These are phyloP conservation scores for Fistulifera solaris DNA, from an alignment of 108 stramenopile genomes.

Conservation along the genomic window DNA sequence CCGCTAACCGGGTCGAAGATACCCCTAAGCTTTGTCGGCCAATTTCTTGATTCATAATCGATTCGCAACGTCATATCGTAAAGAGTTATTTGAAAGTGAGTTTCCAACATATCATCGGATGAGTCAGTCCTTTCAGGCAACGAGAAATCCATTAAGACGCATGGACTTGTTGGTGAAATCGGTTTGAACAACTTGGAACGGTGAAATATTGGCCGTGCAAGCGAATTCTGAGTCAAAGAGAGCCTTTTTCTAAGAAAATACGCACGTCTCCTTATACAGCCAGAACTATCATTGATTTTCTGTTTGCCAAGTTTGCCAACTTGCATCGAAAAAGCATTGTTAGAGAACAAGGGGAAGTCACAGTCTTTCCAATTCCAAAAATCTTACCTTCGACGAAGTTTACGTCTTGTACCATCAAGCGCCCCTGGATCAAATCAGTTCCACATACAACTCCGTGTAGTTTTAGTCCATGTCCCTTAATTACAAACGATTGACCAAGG, in stretches of 20 bases:
- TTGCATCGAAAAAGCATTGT: no score
- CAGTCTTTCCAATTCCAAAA: no score
- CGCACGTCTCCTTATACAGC: slow-evolving; percentile 1
- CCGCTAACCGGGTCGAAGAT: background rate
- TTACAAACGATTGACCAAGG: no score
- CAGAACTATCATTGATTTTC: no score
- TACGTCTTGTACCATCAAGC: no score
- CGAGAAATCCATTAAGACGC: slow-evolving; percentile 46
- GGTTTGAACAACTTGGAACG: slow-evolving; percentile 51
- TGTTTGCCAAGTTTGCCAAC: no score
- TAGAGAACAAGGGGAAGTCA: no score
- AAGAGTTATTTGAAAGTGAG: slow-evolving; percentile 35
- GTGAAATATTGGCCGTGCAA: slow-evolving; percentile 35
- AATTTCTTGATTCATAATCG: background rate
- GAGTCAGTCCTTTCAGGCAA: slow-evolving; percentile 8
- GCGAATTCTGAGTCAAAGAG: background rate
- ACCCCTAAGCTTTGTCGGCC: background rate
- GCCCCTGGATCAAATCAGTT: no score
- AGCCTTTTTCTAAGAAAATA: slow-evolving; percentile 9
- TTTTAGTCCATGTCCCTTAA: no score
- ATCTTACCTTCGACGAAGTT: no score
- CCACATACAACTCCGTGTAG: no score
- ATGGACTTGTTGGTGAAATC: slow-evolving; percentile 64
- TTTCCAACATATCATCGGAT: slow-evolving; percentile 12
- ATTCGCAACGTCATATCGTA: slow-evolving; percentile 70